Evolutionary conservation across 257 asterid species (phyloP), one percentile per base, ranked within the genome.

Genomic region (Ligustrum vulgare): DNA sequence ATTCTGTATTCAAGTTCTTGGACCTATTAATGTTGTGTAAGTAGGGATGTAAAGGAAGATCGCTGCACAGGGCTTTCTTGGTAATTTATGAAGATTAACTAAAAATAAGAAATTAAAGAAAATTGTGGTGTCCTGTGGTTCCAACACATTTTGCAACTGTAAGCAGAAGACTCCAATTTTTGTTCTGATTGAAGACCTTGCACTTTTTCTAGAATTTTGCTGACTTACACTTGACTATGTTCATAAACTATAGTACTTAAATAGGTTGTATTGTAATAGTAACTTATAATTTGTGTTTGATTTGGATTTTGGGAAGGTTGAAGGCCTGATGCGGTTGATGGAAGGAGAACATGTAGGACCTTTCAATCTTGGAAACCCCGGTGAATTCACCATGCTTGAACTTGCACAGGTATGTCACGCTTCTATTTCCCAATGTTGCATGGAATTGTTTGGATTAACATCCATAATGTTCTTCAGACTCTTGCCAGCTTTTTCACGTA

Each of bases 301-400:
- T 78, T 28, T 1, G 31, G 31, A 28, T 28, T 28, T 28, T 41
- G 25, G 16, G 35, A 75, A 93, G 98, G 98, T 93, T 72, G 98
- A 93, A 73, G 98, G 98, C 34, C 87, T 93, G 5, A 91, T 93
- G 86, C 90, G 97, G 28, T 84, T 93, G 91, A 93, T 93, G 98
- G 98, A 93, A 88, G 97, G 98, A 77, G 98, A 93, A 82, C 97
- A 93, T 63, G 96, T 93, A 16, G 98, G 98, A 16, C 98, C 98
- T 56, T 93, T 93, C 89, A 93, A 93, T 82, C 95, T 93, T 34
- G 98, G 98, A 6, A 93, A 93, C 79, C 98, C 98, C 0, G 98
- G 97, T 34, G 97, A 91, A 89, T 93, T 93, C 70, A 93, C 97
- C 73, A 93, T 93, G 98, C 96, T 93, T 43, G 97, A 93, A 80